phyloP scores from a whole-genome alignment of 441 rosid species.

The Hura crepitans region DNA sequence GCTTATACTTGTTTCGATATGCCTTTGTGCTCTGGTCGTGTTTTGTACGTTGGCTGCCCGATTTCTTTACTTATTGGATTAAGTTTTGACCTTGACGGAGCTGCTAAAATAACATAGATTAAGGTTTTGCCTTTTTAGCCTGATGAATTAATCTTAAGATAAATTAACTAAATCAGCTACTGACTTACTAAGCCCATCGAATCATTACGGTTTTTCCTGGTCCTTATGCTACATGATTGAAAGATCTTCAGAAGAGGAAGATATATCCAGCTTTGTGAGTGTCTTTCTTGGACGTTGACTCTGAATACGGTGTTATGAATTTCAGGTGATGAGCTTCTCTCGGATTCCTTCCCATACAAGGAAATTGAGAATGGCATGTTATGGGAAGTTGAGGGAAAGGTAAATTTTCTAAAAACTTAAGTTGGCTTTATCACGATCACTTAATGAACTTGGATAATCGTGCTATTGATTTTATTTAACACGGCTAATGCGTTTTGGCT shows the following conservation, averaged over 20 bases:
- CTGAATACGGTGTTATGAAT: background rate
- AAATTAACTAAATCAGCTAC: background rate
- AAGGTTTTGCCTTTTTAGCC: no score
- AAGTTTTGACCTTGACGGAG: background rate
- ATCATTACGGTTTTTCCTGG: background rate
- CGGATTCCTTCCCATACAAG: conserved; percentile 87
- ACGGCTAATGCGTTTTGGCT: conserved; percentile 4
- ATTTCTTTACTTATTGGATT: background rate
- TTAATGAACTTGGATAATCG: background rate
- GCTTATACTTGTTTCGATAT: background rate
- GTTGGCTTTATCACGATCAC: background rate
- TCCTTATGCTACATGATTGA: background rate
- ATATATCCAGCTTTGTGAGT: background rate
- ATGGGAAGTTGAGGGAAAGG: conserved; percentile 97
- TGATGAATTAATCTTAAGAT: background rate
- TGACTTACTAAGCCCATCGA: background rate
- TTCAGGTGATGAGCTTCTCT: conserved; percentile 91
- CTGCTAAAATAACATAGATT: background rate
- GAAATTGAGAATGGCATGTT: conserved; percentile 66
- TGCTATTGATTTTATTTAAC: background rate
- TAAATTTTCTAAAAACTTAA: conserved; percentile 16
- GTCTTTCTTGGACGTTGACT: background rate
- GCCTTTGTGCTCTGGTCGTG: background rate
- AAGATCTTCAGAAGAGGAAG: background rate
- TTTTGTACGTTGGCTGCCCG: background rate